Conservation (phyloP, 805 yeast species). For the Saccharomycodes ludwigii region DNA sequence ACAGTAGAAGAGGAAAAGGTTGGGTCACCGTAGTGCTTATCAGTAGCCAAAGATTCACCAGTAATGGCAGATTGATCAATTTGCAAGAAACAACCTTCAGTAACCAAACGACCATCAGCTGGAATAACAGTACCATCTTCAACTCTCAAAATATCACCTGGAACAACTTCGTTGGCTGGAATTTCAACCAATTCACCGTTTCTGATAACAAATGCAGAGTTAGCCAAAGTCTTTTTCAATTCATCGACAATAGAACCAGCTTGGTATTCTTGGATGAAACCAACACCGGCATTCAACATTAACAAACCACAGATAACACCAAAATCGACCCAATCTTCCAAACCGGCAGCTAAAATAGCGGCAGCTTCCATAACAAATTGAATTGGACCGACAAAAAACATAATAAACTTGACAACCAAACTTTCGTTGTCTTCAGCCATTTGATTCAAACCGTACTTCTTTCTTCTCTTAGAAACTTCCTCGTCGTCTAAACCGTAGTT, state of each 20-base stretch:
- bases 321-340: constrained; percentile 97
- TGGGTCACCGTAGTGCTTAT: constrained; percentile 79
- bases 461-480: constrained; percentile 72
- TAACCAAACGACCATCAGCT: constrained; percentile 82
- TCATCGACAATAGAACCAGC: constrained; percentile 97
- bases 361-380: constrained; percentile 98
- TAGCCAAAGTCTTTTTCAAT: constrained; percentile 88
- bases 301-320: constrained; percentile 91
- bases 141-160: constrained; percentile 86
- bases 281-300: constrained; percentile 80
- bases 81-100: constrained; percentile 78
- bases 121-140: constrained; percentile 92
- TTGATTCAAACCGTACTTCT: constrained; percentile 82
- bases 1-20: constrained; percentile 88
- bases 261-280: constrained; percentile 95
- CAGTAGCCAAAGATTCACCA: constrained; percentile 95
- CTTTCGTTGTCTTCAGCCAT: constrained; percentile 85
- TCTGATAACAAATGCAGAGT: constrained; percentile 77
- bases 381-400: constrained; percentile 90
- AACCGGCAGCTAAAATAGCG: constrained; percentile 89
- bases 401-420: constrained; percentile 62
- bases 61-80: constrained; percentile 95
- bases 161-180: constrained; percentile 77
- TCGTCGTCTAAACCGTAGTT: constrained; percentile 62
- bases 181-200: constrained; percentile 67